Base-by-base conservation (phyloP, 2,329 filamentous ascomycete species). In the Fusarium graminum region DNA sequence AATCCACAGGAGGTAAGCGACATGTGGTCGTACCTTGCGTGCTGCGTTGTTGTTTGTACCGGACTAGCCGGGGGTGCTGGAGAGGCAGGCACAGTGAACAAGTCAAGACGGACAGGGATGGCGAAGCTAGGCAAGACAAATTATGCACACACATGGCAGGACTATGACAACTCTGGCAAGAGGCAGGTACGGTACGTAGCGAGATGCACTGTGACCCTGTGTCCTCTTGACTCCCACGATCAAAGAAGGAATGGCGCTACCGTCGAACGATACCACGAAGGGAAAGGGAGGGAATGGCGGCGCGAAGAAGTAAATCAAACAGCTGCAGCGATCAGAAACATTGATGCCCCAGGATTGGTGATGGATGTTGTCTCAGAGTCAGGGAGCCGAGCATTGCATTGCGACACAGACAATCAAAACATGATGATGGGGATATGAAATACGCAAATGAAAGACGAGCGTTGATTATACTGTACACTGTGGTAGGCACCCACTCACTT, bases 241-340 rank as follows among this genome's bases (percentile, higher is more conserved):
- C 47, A 43, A 54, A 47, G 65, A 49, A 41, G 61, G 61, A 63
- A 67, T 72, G 70, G 68, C 70, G 70, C 66, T 72, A 71, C 64
- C 26, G 58, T 72, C 70, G 67, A 56, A 59, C 68, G 70, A 72
- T 72, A 55, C 65, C 60, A 62, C 55, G 63, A 65, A 53, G 45
- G 58, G 51, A 53, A 63, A 68, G 57, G 57, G 59, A 61, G 59
- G 40, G 32, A 53, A 55, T 56, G 64, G 43, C 38, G 49, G 65
- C 63, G 72, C 72, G 52, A 70, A 59, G 49, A 65, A 58, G 44
- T 66, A 51, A 59, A 62, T 65, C 54, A 65, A 65, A 61, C 54
- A 65, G 60, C 57, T 42, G 63, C 61, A 65, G 55, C 40, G 46
- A 61, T 47, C 44, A 69, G 55, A 66, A 68, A 69, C 62, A 66